Percentiles rank a stretch among this genome's conserved stretches.
phyloP scores from a whole-genome alignment of 2,329 filamentous ascomycete genomes.

The Xylogone sp. region DNA sequence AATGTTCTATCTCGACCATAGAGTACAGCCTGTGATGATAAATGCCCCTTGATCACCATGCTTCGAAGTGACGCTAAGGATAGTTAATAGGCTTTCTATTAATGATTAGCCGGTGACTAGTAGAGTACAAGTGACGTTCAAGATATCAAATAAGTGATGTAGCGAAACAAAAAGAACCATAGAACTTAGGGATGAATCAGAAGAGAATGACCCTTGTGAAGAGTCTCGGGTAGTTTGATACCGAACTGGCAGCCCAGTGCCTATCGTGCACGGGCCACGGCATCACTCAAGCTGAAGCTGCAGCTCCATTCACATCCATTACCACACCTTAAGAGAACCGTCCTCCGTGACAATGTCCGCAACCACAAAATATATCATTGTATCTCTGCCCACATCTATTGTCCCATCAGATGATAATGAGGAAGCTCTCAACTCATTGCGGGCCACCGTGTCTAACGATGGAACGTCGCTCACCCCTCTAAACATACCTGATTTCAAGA shows the following conservation, averaged over 20 bases:
- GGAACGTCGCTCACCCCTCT: conserved; percentile 75
- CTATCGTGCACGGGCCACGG: background rate
- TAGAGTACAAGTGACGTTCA: no score
- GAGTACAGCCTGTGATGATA: no score
- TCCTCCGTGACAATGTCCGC: conserved; percentile 20
- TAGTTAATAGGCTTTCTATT: no score
- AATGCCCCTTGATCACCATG: no score
- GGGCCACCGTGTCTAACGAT: conserved; percentile 67
- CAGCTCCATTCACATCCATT: conserved; percentile 1
- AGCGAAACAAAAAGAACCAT: no score
- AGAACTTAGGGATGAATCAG: no score
- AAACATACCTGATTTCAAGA: conserved; percentile 90
- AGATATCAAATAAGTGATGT: no score
- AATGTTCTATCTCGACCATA: no score
- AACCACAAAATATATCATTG: conserved; percentile 68
- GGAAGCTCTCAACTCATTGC: conserved; percentile 75
- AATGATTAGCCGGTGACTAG: no score
- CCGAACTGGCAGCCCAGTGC: background rate
- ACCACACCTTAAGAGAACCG: background rate
- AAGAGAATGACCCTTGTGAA: no score
- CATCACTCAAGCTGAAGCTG: background rate
- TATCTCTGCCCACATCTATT: conserved; percentile 86
- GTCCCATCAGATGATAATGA: conserved; percentile 76
- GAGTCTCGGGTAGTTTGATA: no score
- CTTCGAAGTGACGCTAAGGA: no score